A percentile compares a stretch with the other conserved stretches of the same genome.
Conservation (phyloP, 805 yeast genomes). For the Cyberlindnera sargentensis region DNA sequence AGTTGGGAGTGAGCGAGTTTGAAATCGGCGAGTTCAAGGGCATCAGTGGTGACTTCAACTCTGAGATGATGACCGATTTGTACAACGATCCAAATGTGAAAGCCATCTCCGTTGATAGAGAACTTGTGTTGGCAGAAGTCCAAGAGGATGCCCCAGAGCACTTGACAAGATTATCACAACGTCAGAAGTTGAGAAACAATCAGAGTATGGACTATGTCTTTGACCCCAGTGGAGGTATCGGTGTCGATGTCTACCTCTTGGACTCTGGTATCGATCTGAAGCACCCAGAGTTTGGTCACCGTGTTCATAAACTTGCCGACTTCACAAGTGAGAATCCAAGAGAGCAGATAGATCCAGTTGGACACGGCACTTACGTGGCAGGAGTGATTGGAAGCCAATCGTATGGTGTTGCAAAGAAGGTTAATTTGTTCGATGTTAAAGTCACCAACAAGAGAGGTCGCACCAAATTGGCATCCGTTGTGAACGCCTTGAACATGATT, state of each 20-base stretch:
- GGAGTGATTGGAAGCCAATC: slow-evolving; percentile 45
- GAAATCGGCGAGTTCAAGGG: slow-evolving; percentile 29
- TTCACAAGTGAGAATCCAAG: slow-evolving; percentile 29
- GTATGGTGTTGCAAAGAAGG: slow-evolving; percentile 46
- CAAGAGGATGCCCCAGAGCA: slow-evolving; percentile 39
- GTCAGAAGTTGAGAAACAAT: slow-evolving; percentile 17
- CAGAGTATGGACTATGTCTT: slow-evolving; percentile 32
- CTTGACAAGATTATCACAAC: slow-evolving; percentile 34
- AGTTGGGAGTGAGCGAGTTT: slow-evolving; percentile 16
- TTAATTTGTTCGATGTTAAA: slow-evolving; percentile 36
- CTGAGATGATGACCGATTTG: slow-evolving; percentile 24
- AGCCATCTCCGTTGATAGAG: slow-evolving; percentile 31
- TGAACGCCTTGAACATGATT: slow-evolving; percentile 27
- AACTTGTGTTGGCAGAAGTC: slow-evolving; percentile 29
- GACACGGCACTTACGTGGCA: slow-evolving; percentile 55
- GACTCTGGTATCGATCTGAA: slow-evolving; percentile 32
- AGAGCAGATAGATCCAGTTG: slow-evolving; percentile 27
- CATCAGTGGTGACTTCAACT: slow-evolving; percentile 30
- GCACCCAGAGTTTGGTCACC: slow-evolving; percentile 38
- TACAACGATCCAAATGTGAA: slow-evolving; percentile 30
- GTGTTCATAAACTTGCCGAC: slow-evolving; percentile 37
- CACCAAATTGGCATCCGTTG: slow-evolving; percentile 28
- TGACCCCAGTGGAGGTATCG: slow-evolving; percentile 36
- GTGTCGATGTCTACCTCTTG: slow-evolving; percentile 31
- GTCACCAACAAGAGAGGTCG: slow-evolving; percentile 33